phyloP scores from a whole-genome alignment of 306 rosid genomes.

The Sechiopsis laciniata region DNA sequence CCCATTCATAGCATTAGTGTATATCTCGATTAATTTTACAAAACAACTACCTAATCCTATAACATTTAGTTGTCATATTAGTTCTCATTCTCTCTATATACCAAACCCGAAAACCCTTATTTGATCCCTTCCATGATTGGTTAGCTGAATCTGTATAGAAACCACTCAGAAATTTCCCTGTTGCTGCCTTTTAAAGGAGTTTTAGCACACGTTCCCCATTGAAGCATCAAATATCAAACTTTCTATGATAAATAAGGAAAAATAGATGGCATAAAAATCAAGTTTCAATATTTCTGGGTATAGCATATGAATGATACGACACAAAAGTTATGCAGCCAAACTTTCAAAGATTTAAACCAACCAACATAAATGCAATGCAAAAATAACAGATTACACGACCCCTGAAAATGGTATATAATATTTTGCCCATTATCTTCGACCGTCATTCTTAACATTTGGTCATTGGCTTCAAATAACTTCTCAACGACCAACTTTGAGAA shows the following conservation, averaged over 20 bases:
- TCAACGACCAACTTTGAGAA: constrained; percentile 16
- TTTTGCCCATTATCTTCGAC: not conserved
- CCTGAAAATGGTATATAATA: not conserved
- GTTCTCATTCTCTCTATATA: too few species aligned
- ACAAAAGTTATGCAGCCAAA: not conserved
- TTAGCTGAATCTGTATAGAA: too few species aligned
- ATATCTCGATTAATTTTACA: too few species aligned
- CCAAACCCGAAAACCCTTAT: too few species aligned
- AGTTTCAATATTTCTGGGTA: not conserved
- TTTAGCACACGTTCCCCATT: too few species aligned
- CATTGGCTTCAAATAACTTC: constrained; percentile 7
- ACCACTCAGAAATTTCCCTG: too few species aligned
- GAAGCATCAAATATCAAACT: not conserved
- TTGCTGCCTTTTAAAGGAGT: too few species aligned
- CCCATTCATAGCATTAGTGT: too few species aligned
- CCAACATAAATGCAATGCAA: not conserved
- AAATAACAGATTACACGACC: not conserved
- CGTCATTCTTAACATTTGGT: not conserved
- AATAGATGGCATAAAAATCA: not conserved
- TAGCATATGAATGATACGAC: not conserved
- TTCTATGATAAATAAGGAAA: not conserved
- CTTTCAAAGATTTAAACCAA: not conserved
- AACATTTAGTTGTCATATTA: too few species aligned
- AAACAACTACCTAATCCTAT: too few species aligned
- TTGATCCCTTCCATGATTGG: too few species aligned